phyloP scores from a whole-genome alignment of 2,329 filamentous ascomycete genomes.

The Apiospora aurea region DNA sequence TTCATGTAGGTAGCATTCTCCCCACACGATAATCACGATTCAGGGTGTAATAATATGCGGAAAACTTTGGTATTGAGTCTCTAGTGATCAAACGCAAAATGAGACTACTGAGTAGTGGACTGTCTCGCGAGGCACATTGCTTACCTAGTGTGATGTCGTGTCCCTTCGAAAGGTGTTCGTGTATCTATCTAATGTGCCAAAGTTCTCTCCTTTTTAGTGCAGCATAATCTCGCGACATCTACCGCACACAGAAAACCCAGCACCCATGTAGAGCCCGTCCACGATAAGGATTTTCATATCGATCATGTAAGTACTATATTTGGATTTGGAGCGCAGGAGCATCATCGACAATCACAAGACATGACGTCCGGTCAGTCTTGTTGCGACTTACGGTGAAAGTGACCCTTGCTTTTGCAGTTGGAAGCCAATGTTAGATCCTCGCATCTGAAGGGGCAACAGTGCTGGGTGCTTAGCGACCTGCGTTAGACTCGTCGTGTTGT shows the following conservation, averaged over 20 bases:
- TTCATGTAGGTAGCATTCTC: conserved; percentile 11
- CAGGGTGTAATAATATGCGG: neutral
- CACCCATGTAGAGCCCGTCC: neutral
- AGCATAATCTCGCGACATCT: neutral
- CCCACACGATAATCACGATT: neutral
- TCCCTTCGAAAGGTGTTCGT: neutral
- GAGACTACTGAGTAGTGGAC: neutral
- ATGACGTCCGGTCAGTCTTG: neutral
- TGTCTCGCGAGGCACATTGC: neutral
- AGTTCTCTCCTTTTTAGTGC: neutral
- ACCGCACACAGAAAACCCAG: neutral
- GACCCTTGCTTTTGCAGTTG: neutral
- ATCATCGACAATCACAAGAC: neutral
- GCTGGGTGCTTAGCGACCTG: neutral
- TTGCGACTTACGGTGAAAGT: neutral
- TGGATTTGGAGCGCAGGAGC: neutral
- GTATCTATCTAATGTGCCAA: neutral
- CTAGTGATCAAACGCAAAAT: neutral
- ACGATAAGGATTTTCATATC: neutral
- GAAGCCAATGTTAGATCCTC: neutral
- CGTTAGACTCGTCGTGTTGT: neutral
- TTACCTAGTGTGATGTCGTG: neutral
- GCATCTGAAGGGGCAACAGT: neutral
- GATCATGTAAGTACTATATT: neutral
- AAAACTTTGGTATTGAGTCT: neutral